These are phyloP conservation scores for Yarrowia divulgata DNA, from an alignment of 805 yeast species.

Conservation along the genomic window DNA sequence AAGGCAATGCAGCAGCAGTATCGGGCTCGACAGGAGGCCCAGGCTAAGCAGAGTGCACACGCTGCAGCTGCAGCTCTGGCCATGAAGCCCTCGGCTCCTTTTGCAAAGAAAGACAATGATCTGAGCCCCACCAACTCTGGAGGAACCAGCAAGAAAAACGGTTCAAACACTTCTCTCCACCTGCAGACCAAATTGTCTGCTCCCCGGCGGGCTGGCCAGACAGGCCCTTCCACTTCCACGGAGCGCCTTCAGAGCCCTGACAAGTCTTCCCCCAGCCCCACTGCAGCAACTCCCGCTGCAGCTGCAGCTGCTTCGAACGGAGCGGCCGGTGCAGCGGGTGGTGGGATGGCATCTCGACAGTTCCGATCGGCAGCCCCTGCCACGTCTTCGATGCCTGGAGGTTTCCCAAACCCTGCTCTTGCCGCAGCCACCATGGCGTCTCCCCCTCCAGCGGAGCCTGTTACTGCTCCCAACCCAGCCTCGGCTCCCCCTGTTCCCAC, in stretches of 20 bases:
- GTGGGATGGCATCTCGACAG: slow-evolving; percentile 31
- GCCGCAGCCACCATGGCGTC: slow-evolving; percentile 30
- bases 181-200: slow-evolving; percentile 25
- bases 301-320: slow-evolving; percentile 11
- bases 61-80: slow-evolving; percentile 37
- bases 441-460: slow-evolving; percentile 18
- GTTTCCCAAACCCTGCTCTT: slow-evolving; percentile 30
- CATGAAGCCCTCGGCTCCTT: slow-evolving; percentile 38
- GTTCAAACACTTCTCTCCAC: slow-evolving; percentile 31
- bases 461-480: neutral
- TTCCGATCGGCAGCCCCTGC: slow-evolving; percentile 16
- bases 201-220: slow-evolving; percentile 30
- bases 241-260: slow-evolving; percentile 31
- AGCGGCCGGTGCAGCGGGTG: slow-evolving; percentile 1
- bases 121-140: slow-evolving; percentile 25
- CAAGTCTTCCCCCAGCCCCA: slow-evolving; percentile 23
- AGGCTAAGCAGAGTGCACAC: slow-evolving; percentile 38
- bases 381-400: slow-evolving; percentile 22
- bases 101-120: slow-evolving; percentile 31
- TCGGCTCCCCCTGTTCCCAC: slow-evolving; percentile 8
- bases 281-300: slow-evolving; percentile 19
- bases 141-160: slow-evolving; percentile 13
- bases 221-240: slow-evolving; percentile 20
- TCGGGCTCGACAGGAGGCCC: slow-evolving; percentile 34
- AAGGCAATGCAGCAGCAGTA: slow-evolving; percentile 40